Base-by-base conservation (phyloP, 805 yeast species). In the Candida mattraensis region DNA sequence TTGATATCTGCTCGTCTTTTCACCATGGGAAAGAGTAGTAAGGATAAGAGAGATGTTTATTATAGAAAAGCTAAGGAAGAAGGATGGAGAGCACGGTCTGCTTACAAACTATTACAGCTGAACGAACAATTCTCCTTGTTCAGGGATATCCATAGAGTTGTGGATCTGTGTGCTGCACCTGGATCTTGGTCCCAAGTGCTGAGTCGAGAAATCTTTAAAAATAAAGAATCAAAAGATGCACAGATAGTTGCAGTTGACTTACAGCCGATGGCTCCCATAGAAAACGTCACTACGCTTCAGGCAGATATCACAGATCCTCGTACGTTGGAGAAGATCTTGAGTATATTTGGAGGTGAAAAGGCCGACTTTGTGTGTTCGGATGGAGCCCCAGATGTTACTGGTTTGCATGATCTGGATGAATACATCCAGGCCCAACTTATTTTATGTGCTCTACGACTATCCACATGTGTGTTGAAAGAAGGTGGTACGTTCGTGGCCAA, bases 301-400 rank as follows among this genome's bases (percentile, higher is more conserved):
- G 98, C 98, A 1, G 99, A 93, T 63, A 93, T 93, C 49, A 93
- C 99, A 2, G 97, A 93, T 63, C 97, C 99, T 11, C 78, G 79
- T 54, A 93, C 99, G 0, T 69, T 93, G 34, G 72, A 73, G 23
- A 74, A 70, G 51, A 93, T 93, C 28, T 62, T 86, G 48, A 83
- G 80, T 21, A 72, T 83, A 25, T 93, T 93, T 66, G 95, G 86
- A 15, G 96, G 96, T 24, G 86, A 86, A 48, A 80, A 84, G 37
- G 98, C 98, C 0, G 99, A 93, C 60, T 83, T 91, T 57, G 96
- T 93, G 1, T 87, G 96, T 53, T 83, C 95, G 52, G 98, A 93
- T 60, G 99, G 99, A 39, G 99, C 99, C 0, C 99, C 99, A 2
- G 99, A 93, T 63, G 99, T 93, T 15, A 93, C 99, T 0, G 99